Base-by-base conservation (phyloP, 1,284 basidiomycete species). In the Ganoderma lingzhi region DNA sequence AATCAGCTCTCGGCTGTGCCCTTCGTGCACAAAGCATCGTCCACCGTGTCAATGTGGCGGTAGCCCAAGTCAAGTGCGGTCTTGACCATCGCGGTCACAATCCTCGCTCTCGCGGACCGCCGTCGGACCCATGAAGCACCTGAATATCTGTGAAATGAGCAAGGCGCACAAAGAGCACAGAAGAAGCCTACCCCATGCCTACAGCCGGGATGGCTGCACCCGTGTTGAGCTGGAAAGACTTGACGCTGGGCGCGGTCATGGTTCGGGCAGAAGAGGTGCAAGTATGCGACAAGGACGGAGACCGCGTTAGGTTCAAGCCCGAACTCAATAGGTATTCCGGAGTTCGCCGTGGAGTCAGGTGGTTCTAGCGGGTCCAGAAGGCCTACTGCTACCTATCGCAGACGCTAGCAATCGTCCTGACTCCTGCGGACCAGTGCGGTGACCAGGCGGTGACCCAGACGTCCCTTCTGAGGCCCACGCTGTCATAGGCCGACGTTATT, bases 171-270 rank as follows among this genome's bases (percentile, higher is more conserved):
- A 19, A 19, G 9, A 4, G 37, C 10, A 32, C 6, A 39, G 37
- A 59, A 12, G 35, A 59, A 3, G 63, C 70, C 41, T 6, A 71
- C 74, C 70, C 70, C 30, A 60, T 42, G 72, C 78, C 78, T 10
- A 78, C 67, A 2, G 75, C 74, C 6, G 78, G 78, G 19, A 78
- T 75, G n/a, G 67, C 65, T 6, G 30, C 64, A 6, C 77, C 77
- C 32, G 73, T 78, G 69, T 77, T 76, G 28, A 79, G 72, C 53
- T 73, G 68, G 62, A 79, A 66, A 4, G 32, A 44, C 23, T 30
- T 39, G 2, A 23, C 37, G 37, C n/a, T 59, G n/a, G 19, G 30
- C 17, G n/a, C 3, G 35, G 37, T 32, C 56, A 59, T 59, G 30
- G 19, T 9, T 1, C 32, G 56, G 56, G n/a, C 32, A 35, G 55